Base-by-base conservation (phyloP, 192 early-diverging fungal species). In the Pilobolus umbonatus region DNA sequence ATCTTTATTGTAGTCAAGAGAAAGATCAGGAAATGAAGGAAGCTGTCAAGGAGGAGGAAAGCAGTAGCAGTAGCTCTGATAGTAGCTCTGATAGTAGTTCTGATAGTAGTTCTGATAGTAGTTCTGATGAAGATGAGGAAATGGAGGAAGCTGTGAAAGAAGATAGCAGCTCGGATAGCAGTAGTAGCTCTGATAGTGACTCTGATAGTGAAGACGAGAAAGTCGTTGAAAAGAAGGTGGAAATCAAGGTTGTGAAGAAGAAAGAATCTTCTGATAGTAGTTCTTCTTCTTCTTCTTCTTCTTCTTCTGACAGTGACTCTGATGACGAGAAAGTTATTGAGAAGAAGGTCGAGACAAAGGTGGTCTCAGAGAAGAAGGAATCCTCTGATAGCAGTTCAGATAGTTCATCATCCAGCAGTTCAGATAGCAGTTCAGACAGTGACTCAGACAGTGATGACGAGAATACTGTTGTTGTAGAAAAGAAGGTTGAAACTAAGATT, bases 81-180 rank as follows among this genome's bases (percentile, higher is more conserved):
- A 28, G 21, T 15, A 32, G 28, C 17, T 57, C 55, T n/a, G 22
- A 19, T 8, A 54, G 35, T n/a, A 50, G 44, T 31, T 57, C 55
- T 28, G 42, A 38, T 39, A 46, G 40, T 2, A 50, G 46, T 34
- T 72, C 76, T 1, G 71, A 70, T 54, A 68, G 67, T 38, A 69
- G 67, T 29, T 71, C 76, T 30, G 64, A 67, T 30, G 53, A 53
- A 31, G 65, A 69, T 29, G 56, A 65, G 19, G 50, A 50, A 51
- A 52, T 52, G 51, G 44, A 51, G 49, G 60, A 62, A n/a, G 35
- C 22, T 39, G 44, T 52, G 51, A 53, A 51, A 38, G 60, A 62
- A n/a, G 35, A 10, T 26, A 30, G 40, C n/a, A 44, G 29, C 34
- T 46, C 32, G 35, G 61, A 63, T 25, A 52, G 48, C 50, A 42